Evolutionary conservation across 352 stramenopile species (phyloP).

Genomic region (Globisporangium paroecandrum): DNA sequence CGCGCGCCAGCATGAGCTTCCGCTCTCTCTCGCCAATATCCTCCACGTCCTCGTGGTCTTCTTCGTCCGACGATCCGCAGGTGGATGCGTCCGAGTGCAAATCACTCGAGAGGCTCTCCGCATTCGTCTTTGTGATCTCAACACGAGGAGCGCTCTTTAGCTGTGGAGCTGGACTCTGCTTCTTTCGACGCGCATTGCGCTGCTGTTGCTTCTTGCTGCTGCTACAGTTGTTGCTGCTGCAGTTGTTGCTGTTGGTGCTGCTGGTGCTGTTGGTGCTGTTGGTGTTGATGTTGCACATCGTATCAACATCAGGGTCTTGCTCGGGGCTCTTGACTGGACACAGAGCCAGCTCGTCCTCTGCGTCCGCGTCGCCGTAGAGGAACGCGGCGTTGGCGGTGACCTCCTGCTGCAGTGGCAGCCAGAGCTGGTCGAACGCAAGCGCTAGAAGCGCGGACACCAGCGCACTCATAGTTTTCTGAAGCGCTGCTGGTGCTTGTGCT

Average conservation of each 20-base stretch:
- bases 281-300: background rate
- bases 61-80: conserved; percentile 32
- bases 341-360: background rate
- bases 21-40: conserved; percentile 32
- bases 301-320: background rate
- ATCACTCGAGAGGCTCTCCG: conserved; percentile 5
- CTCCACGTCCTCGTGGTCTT: conserved; percentile 22
- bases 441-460: background rate
- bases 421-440: conserved; percentile 5
- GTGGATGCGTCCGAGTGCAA: conserved; percentile 31
- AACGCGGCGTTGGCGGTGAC: conserved; percentile 8
- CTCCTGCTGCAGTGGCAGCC: conserved; percentile 3
- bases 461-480: background rate
- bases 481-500: background rate
- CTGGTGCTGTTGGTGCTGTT: background rate
- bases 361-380: background rate
- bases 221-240: background rate
- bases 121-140: background rate
- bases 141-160: background rate
- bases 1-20: conserved; percentile 35
- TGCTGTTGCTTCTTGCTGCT: background rate
- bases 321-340: background rate
- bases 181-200: background rate
- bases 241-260: background rate
- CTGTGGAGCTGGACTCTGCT: background rate